A percentile compares a stretch with the other conserved stretches of the same genome.
phyloP scores from a whole-genome alignment of 2,329 filamentous ascomycete species.

The Trichocomaceae sp. region DNA sequence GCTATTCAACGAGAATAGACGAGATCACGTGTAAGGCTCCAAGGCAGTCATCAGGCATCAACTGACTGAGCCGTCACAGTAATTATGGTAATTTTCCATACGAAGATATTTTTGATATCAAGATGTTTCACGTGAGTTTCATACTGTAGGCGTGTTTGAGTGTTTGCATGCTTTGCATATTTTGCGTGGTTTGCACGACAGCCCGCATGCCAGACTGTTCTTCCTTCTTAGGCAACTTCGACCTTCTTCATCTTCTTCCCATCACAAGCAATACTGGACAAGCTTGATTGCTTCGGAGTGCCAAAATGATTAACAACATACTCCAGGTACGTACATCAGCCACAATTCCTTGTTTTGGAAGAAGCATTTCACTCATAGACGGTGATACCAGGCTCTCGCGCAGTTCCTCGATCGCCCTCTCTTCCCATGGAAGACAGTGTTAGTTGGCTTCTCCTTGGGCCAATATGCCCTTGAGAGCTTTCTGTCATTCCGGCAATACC shows the following conservation, averaged over 20 bases:
- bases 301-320: constrained; percentile 8
- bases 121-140: too few relatives aligned
- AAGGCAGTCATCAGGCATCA: too few relatives aligned
- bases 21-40: too few relatives aligned
- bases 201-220: not conserved
- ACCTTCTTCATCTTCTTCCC: not conserved
- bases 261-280: not conserved
- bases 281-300: not conserved
- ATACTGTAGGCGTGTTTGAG: too few relatives aligned
- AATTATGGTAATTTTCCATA: too few relatives aligned
- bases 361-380: not conserved
- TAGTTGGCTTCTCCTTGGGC: constrained; percentile 86
- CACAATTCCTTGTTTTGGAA: not conserved
- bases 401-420: constrained; percentile 80
- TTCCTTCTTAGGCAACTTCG: too few relatives aligned
- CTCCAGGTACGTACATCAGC: not conserved
- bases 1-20: too few relatives aligned
- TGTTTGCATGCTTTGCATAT: too few relatives aligned
- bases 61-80: too few relatives aligned
- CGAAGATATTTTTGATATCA: too few relatives aligned
- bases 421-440: constrained; percentile 96
- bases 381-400: constrained; percentile 56
- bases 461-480: constrained; percentile 88
- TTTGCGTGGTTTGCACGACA: constrained; percentile 6
- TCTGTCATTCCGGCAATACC: constrained; percentile 84